Evolutionary conservation across 129 eudicot species (phyloP).

Genomic region (carrot (Daucus carota)): DH1_v3.0 NC_030381.2:48724001-48724500

Average conservation of each 20-base stretch:
- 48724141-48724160: slow-evolving; percentile 29
- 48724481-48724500: slow-evolving; percentile 55
- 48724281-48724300: slow-evolving; percentile 24
- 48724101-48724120: slow-evolving; percentile 88
- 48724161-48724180: slow-evolving; percentile 25
- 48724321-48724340: neutral
- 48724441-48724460: slow-evolving; percentile 65
- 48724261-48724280: slow-evolving; percentile 39
- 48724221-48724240: slow-evolving; percentile 24
- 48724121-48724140: slow-evolving; percentile 18
- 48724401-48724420: slow-evolving; percentile 71
- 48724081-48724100: slow-evolving; percentile 69
- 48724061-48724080: slow-evolving; percentile 84
- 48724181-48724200: slow-evolving; percentile 33
- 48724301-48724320: slow-evolving; percentile 21
- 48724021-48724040: neutral
- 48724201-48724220: slow-evolving; percentile 35
- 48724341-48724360: neutral
- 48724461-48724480: slow-evolving; percentile 47
- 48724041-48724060: slow-evolving; percentile 48
- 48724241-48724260: slow-evolving; percentile 40
- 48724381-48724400: slow-evolving; percentile 55
- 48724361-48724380: too few species aligned
- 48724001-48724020: too few species aligned
- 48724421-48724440: slow-evolving; percentile 80